Base-by-base conservation (phyloP, 1,284 basidiomycete genomes). In the Somion occarium region DNA sequence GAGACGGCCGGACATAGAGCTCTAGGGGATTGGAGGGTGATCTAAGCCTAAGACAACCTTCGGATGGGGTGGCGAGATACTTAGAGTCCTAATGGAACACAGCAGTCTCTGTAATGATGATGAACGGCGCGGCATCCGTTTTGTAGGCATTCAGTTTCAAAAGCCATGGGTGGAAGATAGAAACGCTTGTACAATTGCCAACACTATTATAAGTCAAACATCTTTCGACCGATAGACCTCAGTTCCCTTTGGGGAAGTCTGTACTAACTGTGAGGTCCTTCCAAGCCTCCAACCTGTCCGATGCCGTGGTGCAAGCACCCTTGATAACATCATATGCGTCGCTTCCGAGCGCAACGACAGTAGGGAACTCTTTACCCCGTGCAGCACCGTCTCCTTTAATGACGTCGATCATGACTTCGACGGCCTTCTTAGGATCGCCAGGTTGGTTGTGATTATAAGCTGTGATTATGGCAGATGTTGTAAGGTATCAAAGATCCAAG, bases 371-470 rank as follows among this genome's bases (percentile, higher is more conserved):
- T 44, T 53, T 57, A 3, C 64, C 67, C 44, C 53, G 49, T 3
- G 62, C 61, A 12, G 51, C 38, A n/a, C 66, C 68, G 44, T 68
- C 64, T 3, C 65, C 61, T 11, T 57, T 52, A 13, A 68, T 61
- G 34, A 69, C 44, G 45, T 70, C 69, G 27, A 63, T 42, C 15
- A 70, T 62, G 26, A 65, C 53, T 43, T 62, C 43, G 18, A 57
- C 64, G 11, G 51, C 64, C 45, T 65, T 69, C 26, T 42, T 44
- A 5, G 69, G 65, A 51, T 70, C 66, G 3, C 69, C 69, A 3
- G 59, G 59, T 51, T 71, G 69, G 13, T 63, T 65, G 9, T 63
- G 63, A 52, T 63, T 59, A 26, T 45, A 51, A 18, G 56, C 57
- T 56, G 25, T 11, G 24, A n/a, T n/a, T n/a, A 44, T 9, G 41